These are phyloP conservation scores for Irpex lacteus DNA, from an alignment of 1,284 basidiomycete species.

Conservation along the genomic window DNA sequence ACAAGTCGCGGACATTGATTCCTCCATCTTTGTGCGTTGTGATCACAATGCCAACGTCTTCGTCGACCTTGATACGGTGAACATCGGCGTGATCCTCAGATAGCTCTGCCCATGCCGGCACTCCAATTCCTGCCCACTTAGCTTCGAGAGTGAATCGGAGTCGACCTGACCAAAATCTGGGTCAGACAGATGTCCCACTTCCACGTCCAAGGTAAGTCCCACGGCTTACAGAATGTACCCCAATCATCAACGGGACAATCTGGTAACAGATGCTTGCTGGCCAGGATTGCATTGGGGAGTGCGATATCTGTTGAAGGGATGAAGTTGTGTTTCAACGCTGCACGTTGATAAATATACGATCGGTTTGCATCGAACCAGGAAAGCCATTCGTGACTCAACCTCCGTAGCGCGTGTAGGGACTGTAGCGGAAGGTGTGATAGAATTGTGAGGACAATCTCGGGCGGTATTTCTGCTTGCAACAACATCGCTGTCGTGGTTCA, in stretches of 20 bases:
- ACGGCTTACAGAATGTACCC: constrained; percentile 59
- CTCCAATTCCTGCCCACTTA: constrained; percentile 54
- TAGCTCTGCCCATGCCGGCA: constrained; percentile 35
- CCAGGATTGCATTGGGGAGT: constrained; percentile 30
- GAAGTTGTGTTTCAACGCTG: constrained; percentile 48
- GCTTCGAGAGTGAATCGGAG: constrained; percentile 33
- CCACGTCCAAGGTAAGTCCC: background rate
- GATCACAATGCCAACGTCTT: constrained; percentile 53
- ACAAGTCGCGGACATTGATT: constrained; percentile 51
- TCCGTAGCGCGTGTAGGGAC: constrained; percentile 33
- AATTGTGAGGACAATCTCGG: constrained; percentile 46
- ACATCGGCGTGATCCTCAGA: constrained; percentile 36
- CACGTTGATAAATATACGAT: constrained; percentile 46
- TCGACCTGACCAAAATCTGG: constrained; percentile 36
- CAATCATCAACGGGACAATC: constrained; percentile 39
- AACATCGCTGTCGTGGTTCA: constrained; percentile 6
- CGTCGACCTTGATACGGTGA: constrained; percentile 75
- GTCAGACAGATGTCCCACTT: constrained; percentile 1
- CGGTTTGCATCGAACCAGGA: constrained; percentile 45
- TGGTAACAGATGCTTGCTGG: constrained; percentile 21
- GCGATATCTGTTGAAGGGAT: constrained; percentile 28
- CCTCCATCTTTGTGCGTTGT: constrained; percentile 54
- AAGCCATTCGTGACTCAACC: constrained; percentile 43
- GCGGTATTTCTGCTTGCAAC: constrained; percentile 39
- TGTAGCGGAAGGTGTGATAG: constrained; percentile 44